These are phyloP conservation scores for Cadophora luteo-olivacea DNA, from an alignment of 2,329 filamentous ascomycete genomes.

Conservation along the genomic window DNA sequence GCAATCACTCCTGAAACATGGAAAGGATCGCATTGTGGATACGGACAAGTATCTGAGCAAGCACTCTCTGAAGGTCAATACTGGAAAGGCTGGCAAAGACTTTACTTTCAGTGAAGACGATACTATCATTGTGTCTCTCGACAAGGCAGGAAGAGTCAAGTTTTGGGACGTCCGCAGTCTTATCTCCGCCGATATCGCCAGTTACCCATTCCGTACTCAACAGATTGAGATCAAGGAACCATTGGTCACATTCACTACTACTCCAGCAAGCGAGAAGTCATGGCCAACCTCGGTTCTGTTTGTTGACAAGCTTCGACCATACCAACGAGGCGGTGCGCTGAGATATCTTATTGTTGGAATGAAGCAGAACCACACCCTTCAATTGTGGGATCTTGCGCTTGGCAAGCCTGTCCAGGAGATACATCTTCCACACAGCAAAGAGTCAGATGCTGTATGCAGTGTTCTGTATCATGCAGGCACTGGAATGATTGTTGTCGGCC, in stretches of 20 bases:
- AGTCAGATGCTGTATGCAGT: constrained; percentile 97
- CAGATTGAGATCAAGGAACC: constrained; percentile 81
- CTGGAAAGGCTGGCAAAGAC: constrained; percentile 97
- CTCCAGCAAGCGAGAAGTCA: constrained; percentile 87
- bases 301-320: constrained; percentile 94
- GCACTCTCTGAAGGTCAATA: constrained; percentile 90
- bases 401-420: constrained; percentile 97
- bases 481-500: constrained; percentile 92
- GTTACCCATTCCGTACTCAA: constrained; percentile 33
- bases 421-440: constrained; percentile 93
- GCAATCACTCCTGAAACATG: constrained; percentile 67
- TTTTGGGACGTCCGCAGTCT: constrained; percentile 97
- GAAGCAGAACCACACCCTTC: constrained; percentile 98
- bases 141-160: constrained; percentile 94
- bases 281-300: constrained; percentile 97
- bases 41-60: constrained; percentile 87
- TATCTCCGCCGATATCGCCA: constrained; percentile 51
- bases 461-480: constrained; percentile 92
- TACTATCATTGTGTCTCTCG: constrained; percentile 89
- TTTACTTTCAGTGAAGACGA: constrained; percentile 98
- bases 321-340: constrained; percentile 86
- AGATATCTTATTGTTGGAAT: constrained; percentile 97
- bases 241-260: constrained; percentile 84
- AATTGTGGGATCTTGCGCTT: constrained; percentile 96
- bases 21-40: constrained; percentile 75